Evolutionary conservation across 768 basidiomycete genomes (phyloP), one percentile per base, ranked within the genome.

Genomic region (Agrocybe pediades): DNA sequence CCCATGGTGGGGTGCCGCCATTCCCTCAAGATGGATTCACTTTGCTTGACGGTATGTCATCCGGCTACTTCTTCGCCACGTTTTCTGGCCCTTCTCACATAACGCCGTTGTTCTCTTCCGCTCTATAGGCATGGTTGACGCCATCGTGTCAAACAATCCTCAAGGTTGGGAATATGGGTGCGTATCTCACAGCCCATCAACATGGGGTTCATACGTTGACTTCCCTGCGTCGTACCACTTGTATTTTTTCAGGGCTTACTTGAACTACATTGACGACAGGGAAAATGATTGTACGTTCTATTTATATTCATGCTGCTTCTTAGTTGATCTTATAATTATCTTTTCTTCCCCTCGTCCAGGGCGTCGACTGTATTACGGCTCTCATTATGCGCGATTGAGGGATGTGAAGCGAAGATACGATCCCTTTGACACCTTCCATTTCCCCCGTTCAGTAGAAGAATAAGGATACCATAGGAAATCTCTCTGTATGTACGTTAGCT

Each of bases 21-120:
- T 82, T 71, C 63, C 81, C 82, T 1, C 45, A 58, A 4, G 63
- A 65, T 15, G 82, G 79, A 0, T 74, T 80, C 47, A 61, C 66
- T 0, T 78, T 82, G 57, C 58, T 83, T 13, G 71, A 81, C 53
- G 73, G 73, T 68, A 61, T 55, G 67, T 51, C 16, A 21, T 23
- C 20, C 13, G 19, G 3, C 19, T 25, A 3, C n/a, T 17, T 42
- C 7, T 30, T 24, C 39, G 3, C 9, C 23, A 9, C 21, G 25
- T 20, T n/a, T n/a, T n/a, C n/a, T n/a, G n/a, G 27, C 6, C 16
- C 2, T n/a, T 9, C 8, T 25, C 2, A 29, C n/a, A n/a, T n/a
- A n/a, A 27, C 29, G 16, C 27, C 25, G 24, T 26, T 9, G 17
- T n/a, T 30, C 9, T n/a, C 48, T 29, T n/a, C 46, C 27, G 19